A percentile compares a stretch with the other conserved stretches of the same genome.
phyloP scores from a whole-genome alignment of 164 flowering plant genomes.

The Hamamelis virginiana region DNA sequence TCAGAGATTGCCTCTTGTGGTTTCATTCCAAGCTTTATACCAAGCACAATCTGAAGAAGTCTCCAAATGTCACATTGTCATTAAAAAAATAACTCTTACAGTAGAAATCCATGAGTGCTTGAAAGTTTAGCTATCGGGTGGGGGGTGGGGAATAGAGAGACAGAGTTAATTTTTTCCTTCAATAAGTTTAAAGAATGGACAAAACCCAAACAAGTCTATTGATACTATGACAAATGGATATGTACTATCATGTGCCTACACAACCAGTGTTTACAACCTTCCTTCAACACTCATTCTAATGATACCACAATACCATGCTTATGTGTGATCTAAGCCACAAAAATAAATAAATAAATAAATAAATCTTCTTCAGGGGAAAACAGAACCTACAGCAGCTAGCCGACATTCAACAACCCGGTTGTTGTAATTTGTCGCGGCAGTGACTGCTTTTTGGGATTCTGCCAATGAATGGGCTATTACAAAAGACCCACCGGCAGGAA shows the following conservation, averaged over 20 bases:
- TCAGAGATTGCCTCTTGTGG: slow-evolving; percentile 71
- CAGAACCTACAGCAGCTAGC: slow-evolving; percentile 76
- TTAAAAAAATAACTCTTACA: not conserved
- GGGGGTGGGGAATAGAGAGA: too few species aligned
- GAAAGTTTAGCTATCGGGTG: too few species aligned
- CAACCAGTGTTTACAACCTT: too few species aligned
- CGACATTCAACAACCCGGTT: slow-evolving; percentile 96
- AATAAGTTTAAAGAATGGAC: too few species aligned
- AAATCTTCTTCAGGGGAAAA: not conserved
- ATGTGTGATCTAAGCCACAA: not conserved
- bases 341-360: not conserved
- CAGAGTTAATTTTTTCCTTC: too few species aligned
- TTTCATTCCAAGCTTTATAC: slow-evolving; percentile 84
- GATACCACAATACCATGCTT: too few species aligned
- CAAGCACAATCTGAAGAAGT: slow-evolving; percentile 75
- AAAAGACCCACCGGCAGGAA: slow-evolving; percentile 89
- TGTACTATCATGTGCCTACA: too few species aligned
- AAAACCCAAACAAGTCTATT: too few species aligned
- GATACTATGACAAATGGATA: too few species aligned
- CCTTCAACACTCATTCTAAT: too few species aligned
- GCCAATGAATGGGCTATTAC: slow-evolving; percentile 93
- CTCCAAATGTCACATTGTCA: not conserved
- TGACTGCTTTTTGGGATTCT: slow-evolving; percentile 94
- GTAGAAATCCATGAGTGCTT: not conserved
- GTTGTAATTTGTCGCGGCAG: slow-evolving; percentile 97